Percentiles rank a stretch among this genome's conserved stretches.
Evolutionary conservation across 768 basidiomycete genomes (phyloP).

Genomic region (Candolleomyces eurysporus): DNA sequence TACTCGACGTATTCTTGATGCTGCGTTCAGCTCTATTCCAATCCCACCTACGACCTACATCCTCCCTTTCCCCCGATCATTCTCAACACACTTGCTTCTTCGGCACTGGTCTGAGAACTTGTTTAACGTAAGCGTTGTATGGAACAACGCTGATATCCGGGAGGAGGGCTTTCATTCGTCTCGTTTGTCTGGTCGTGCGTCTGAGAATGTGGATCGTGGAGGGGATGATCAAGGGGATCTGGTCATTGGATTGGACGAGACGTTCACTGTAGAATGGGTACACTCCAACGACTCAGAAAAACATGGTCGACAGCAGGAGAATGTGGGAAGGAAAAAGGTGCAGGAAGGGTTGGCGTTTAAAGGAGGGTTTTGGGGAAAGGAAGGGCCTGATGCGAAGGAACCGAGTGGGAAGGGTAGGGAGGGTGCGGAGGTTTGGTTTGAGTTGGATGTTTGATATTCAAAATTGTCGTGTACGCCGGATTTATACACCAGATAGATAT

Average conservation of each 20-base stretch:
- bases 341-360: constrained; percentile 35
- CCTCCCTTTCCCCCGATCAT: constrained; percentile 30
- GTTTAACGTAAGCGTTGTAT: constrained; percentile 38
- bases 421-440: constrained; percentile 42
- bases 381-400: constrained; percentile 27
- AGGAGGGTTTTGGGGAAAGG: constrained; percentile 40
- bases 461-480: too few relatives aligned
- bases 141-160: constrained; percentile 33
- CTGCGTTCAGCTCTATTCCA: not conserved
- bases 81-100: constrained; percentile 36
- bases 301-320: too few relatives aligned
- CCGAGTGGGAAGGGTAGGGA: constrained; percentile 30
- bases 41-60: constrained; percentile 25
- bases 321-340: too few relatives aligned
- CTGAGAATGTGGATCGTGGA: constrained; percentile 14
- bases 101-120: constrained; percentile 34
- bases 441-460: not conserved
- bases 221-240: too few relatives aligned
- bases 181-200: not conserved
- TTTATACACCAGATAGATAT: too few relatives aligned
- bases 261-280: constrained; percentile 40
- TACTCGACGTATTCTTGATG: not conserved
- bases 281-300: constrained; percentile 11
- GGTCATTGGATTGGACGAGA: constrained; percentile 33
- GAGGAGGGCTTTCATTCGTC: constrained; percentile 19